Percentiles rank a stretch among this genome's conserved stretches.
These are phyloP conservation scores for Leccinum pallidistipes DNA, from an alignment of 1,284 basidiomycete genomes.

Conservation along the genomic window DNA sequence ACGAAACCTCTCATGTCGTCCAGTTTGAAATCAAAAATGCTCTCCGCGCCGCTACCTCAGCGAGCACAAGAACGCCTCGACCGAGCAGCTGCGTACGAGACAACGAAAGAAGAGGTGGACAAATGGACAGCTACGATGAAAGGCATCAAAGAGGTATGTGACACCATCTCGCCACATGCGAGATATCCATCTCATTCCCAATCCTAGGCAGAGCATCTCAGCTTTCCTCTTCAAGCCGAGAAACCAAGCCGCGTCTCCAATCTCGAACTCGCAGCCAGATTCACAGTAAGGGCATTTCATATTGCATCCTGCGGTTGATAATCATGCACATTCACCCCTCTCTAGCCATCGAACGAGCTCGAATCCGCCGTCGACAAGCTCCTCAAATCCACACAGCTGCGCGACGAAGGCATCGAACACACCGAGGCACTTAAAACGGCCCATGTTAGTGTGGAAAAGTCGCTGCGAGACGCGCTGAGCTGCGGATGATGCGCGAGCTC, in stretches of 20 bases:
- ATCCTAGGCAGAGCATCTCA: too few species aligned
- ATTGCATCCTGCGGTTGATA: background rate
- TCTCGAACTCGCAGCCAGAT: slow-evolving; percentile 78
- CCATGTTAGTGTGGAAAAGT: slow-evolving; percentile 82
- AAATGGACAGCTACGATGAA: too few species aligned
- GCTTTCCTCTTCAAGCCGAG: too few species aligned
- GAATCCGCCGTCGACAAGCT: slow-evolving; percentile 80
- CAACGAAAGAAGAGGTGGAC: too few species aligned
- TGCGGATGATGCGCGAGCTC: slow-evolving; percentile 88
- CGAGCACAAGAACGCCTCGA: too few species aligned
- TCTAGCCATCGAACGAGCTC: slow-evolving; percentile 57
- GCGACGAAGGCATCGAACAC: slow-evolving; percentile 73
- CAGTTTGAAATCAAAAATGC: too few species aligned
- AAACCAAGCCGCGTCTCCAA: slow-evolving; percentile 50
- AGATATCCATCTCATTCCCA: too few species aligned
- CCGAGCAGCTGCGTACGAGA: too few species aligned
- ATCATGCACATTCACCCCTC: background rate
- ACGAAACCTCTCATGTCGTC: too few species aligned
- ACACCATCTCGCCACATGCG: too few species aligned
- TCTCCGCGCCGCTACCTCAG: too few species aligned
- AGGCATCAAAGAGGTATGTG: too few species aligned
- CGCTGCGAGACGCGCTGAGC: slow-evolving; percentile 73
- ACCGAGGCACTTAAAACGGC: slow-evolving; percentile 84
- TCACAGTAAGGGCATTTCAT: slow-evolving; percentile 54
- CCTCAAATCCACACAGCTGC: slow-evolving; percentile 75